Base-by-base conservation (phyloP, 768 basidiomycete genomes). In the Brasilioporus rufonigricans region DNA sequence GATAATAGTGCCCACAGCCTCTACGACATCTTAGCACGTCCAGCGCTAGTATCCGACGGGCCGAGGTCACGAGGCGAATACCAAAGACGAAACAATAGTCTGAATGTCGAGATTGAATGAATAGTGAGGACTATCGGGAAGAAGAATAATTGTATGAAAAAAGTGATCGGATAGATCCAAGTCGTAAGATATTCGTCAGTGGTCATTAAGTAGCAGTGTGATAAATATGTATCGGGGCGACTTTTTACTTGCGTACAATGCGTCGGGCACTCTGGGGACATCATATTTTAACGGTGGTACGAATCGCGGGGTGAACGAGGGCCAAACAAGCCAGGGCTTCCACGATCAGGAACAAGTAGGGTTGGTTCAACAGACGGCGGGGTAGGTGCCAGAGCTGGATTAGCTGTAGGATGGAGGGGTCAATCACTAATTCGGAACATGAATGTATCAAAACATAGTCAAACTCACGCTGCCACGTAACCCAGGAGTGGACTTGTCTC, bases 291-390 rank as follows among this genome's bases (percentile, higher is more conserved):
- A 45, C 60, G 44, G 39, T 41, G 66, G 51, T 60, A 67, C 6
- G 75, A 76, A 48, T 71, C 71, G 49, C 77, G 73, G 12, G 84
- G 86, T n/a, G 87, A 83, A 38, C 86, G 77, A 39, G 90, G 89
- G 31, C 91, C 91, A 64, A 92, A 93, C 56, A 93, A 70, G 29
- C 89, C 89, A 40, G 83, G 85, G 53, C 80, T 84, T 36, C 73
- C 71, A 45, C 72, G 74, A 12, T 78, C 79, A 27, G 87, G 85
- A 23, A 87, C 82, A 33, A 85, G 73, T 12, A 88, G 71, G 18
- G 80, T 82, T 19, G 87, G 77, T 53, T 82, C 80, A 48, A 78
- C 70, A 3, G 82, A 79, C 5, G 83, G 78, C n/a, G 87, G 81
- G 5, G 86, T 85, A 3, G 86, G 85, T 21, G 69, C 76, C 39